These are phyloP conservation scores for Oryza coarctata DNA, from an alignment of 176 grass and related monocot species.

Conservation along the genomic window DNA sequence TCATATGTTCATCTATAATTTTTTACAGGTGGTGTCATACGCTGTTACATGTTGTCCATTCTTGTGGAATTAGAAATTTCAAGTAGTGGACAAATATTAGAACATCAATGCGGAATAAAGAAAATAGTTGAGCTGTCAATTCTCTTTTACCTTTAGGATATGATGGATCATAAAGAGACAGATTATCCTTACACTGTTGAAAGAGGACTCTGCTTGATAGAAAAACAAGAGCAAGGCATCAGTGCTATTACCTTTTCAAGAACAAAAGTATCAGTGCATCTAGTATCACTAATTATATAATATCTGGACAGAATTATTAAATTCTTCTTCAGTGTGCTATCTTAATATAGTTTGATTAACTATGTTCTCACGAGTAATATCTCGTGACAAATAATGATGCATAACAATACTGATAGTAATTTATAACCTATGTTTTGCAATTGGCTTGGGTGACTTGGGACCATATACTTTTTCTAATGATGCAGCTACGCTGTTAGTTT, in stretches of 20 bases:
- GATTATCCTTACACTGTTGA: not conserved
- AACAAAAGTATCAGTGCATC: not conserved
- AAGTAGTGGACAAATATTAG: not conserved
- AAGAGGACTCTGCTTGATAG: not conserved
- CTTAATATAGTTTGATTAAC: not conserved
- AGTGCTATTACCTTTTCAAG: not conserved
- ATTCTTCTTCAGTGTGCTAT: not conserved
- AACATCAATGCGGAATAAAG: not conserved
- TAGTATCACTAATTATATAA: not conserved
- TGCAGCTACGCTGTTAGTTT: not conserved
- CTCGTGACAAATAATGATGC: not conserved
- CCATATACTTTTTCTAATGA: conserved; percentile 12
- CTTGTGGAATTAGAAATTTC: not conserved
- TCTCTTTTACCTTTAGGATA: conserved; percentile 17
- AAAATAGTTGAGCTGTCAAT: not conserved
- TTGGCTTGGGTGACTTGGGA: not conserved
- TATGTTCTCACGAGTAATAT: not conserved
- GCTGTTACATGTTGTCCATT: not conserved
- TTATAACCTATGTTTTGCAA: not conserved
- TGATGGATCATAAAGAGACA: not conserved
- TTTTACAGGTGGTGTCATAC: not conserved
- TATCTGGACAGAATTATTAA: not conserved
- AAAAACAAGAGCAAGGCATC: not conserved
- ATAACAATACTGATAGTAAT: not conserved
- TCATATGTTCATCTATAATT: conserved; percentile 1